Conservation (phyloP, 202 grass and related monocot genomes). For the Setaria viridis region DNA sequence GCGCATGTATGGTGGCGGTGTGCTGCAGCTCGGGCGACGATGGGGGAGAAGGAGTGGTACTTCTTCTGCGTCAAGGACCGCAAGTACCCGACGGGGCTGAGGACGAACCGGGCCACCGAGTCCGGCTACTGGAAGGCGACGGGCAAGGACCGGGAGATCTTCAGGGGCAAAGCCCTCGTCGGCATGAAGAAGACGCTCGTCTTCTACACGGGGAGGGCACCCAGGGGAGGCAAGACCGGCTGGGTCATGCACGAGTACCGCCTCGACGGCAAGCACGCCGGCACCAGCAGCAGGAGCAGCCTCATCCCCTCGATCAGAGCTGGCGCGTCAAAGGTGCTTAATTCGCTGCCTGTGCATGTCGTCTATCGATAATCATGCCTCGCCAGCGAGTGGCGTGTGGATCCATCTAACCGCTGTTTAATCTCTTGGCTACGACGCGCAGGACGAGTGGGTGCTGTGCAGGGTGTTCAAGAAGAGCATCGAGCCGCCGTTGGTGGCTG, state of each 20-base stretch:
- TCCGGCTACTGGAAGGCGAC: conserved; percentile 91
- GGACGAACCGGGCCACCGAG: conserved; percentile 77
- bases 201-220: conserved; percentile 79
- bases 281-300: background rate
- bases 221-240: conserved; percentile 65
- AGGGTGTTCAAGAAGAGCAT: conserved; percentile 70
- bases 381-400: background rate
- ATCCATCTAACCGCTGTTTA: conserved; percentile 10
- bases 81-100: conserved; percentile 78
- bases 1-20: background rate
- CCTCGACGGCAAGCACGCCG: conserved; percentile 51
- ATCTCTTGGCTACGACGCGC: background rate
- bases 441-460: conserved; percentile 79
- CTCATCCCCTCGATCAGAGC: conserved; percentile 20
- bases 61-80: conserved; percentile 82
- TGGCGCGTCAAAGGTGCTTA: conserved; percentile 51
- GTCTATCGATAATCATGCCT: too few relatives aligned
- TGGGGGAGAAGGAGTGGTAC: conserved; percentile 86
- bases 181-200: conserved; percentile 98
- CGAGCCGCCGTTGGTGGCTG: conserved; percentile 32
- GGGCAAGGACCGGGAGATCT: conserved; percentile 75
- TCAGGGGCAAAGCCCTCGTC: conserved; percentile 69
- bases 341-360: background rate
- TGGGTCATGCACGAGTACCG: conserved; percentile 98
- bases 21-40: conserved; percentile 57